Evolutionary conservation across 2,329 filamentous ascomycete genomes (phyloP), one percentile per base, ranked within the genome.

Genomic region (Epichloe hybrida): DNA sequence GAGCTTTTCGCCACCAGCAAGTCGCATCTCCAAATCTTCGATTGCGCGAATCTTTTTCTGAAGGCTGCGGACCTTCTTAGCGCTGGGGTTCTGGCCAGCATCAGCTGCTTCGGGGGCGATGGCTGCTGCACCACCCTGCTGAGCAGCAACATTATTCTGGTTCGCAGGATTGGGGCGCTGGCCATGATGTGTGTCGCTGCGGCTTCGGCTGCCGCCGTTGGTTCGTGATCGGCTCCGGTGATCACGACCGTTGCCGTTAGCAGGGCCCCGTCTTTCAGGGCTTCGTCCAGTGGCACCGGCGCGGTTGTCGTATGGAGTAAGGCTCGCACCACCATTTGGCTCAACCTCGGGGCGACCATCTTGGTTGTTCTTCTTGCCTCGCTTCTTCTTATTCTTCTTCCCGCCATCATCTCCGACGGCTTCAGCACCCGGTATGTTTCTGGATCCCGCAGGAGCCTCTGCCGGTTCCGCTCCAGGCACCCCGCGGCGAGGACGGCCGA

Each of bases 31-130:
- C 54, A 98, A 73, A 66, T 98, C 93, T 64, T 98, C 93, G 63
- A 98, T 98, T 11, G 93, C 93, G 20, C 93, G 82, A 55, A 98
- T 86, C 78, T 98, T 98, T 80, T 98, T 98, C 66, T 95, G 77
- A 55, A 98, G 76, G 53, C 88, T 88, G 51, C 93, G 79, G 55
- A 96, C 80, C 75, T 97, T 98, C 81, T 97, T 98, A 43, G 94
- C 89, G 55, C 86, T 81, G n/a, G 86, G 83, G 58, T 68, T 83
- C 74, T 71, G 79, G 64, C 58, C 72, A 65, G 57, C 79, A 66
- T 68, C 68, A 7, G 46, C 53, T 34, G 45, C 52, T 39, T 50
- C 21, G 9, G 63, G 62, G 13, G 66, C 67, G 15, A 73, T 69
- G 9, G 76, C 78, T 1, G 76, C 65, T 1, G 76, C 65, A 44